Base-by-base conservation (phyloP, 2,329 filamentous ascomycete genomes). In the Sclerotiophoma versabilis region DNA sequence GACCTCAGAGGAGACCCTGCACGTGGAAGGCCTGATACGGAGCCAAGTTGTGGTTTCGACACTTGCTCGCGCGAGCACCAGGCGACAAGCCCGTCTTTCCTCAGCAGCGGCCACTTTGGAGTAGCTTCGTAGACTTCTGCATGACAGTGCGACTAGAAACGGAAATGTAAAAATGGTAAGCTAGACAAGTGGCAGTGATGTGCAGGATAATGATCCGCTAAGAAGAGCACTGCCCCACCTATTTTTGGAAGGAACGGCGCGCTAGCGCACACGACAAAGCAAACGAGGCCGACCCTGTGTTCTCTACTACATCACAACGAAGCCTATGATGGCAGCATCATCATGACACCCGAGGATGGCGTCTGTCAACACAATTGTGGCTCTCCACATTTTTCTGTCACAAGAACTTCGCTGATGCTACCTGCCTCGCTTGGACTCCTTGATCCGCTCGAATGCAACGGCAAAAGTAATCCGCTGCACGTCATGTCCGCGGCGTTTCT, bases 211-310 rank as follows among this genome's bases (percentile, higher is more conserved):
- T 52, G 51, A 64, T 60, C 58, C 43, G 53, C 58, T 54, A 60
- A 51, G 49, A 54, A 51, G 52, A 62, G 65, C 64, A 71, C 65
- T 64, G 66, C 66, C 65, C 62, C 64, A 26, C 55, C 66, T 71
- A 71, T 64, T 62, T 68, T 65, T 70, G 65, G 65, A 50, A 45
- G 14, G 39, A 45, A 25, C 22, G n/a, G 19, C n/a, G 23, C 56
- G 44, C 62, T 62, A 63, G 42, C 33, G 32, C 54, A 38, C 41
- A 51, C 30, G 42, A 30, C 49, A 51, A 57, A 29, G 55, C 41
- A 62, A 41, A 58, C 57, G 58, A 64, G 58, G 57, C 56, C 41
- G 25, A 38, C 51, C 60, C 47, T 59, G 56, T 50, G 36, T 34
- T 39, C 27, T 39, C 45, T 43, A 42, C 11, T 17, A 51, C 53